Base-by-base conservation (phyloP, 352 stramenopile genomes). In the Pythium utonaiense region DNA sequence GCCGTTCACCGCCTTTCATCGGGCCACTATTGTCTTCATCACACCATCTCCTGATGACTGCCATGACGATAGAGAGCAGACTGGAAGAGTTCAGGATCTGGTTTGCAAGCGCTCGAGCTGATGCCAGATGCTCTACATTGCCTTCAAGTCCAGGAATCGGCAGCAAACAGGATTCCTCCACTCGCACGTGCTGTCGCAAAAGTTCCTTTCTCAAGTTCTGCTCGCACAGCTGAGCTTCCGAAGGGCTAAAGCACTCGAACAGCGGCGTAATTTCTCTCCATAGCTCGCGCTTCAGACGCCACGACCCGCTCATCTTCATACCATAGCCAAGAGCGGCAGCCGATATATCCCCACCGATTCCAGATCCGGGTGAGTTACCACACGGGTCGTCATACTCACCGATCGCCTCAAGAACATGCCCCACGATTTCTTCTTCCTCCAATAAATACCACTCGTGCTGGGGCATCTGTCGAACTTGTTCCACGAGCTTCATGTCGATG, bases 381-480 rank as follows among this genome's bases (percentile, higher is more conserved):
- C 47, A 60, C 9, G 78, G 73, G 41, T 91, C 76, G 27, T 88
- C 68, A 38, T 89, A 87, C 22, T 77, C 68, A 12, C 81, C 83
- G 31, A 91, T 80, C 8, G 60, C 62, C 24, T 88, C 77, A 0
- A 93, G 57, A 28, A 88, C 80, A 30, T 87, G 67, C 7, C 71
- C 83, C 13, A 93, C 34, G 54, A 93, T 89, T 40, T 93, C 84
- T 27, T 93, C 84, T 44, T 93, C 84, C 57, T 93, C 84, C 6
- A 86, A 51, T 17, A 80, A 61, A 38, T 72, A 68, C 73, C 76
- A 86, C 12, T 80, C 71, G 42, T 88, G 80, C 0, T 51, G 52
- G 14, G 69, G 49, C 25, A 80, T 59, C 25, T 87, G 78, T 28
- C 88, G 87, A n/a, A 91, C 75, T 53, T 82, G 76, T 57, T 93